Evolutionary conservation across 495 filamentous ascomycete species (phyloP).

Genomic region (Aspergillus homomorphus): DNA sequence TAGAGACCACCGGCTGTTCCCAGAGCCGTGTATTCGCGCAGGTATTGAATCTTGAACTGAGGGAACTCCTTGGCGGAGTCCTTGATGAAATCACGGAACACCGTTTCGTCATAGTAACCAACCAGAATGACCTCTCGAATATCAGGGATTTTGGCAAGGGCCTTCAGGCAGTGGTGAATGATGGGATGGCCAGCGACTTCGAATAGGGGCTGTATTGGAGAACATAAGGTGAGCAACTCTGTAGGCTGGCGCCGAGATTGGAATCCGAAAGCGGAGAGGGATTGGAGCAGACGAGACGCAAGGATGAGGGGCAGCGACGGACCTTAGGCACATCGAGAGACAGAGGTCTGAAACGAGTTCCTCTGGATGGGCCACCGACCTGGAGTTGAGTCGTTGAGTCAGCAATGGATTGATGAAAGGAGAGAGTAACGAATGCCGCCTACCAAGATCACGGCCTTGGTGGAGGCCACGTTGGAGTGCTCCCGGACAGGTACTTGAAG

Average conservation of each 20-base stretch:
- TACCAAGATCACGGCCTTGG: slow-evolving; percentile 72
- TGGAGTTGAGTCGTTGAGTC: slow-evolving; percentile 32
- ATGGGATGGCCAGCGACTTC: slow-evolving; percentile 98
- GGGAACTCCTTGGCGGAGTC: slow-evolving; percentile 80
- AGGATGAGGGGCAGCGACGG: slow-evolving; percentile 18
- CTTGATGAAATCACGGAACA: slow-evolving; percentile 98
- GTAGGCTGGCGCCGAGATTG: slow-evolving; percentile 19
- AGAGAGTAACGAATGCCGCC: slow-evolving; percentile 13
- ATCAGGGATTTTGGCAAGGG: slow-evolving; percentile 83
- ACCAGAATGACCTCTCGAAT: slow-evolving; percentile 97
- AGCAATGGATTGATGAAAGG: slow-evolving; percentile 1
- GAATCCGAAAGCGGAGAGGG: neutral
- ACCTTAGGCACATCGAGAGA: slow-evolving; percentile 98
- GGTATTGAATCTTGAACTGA: slow-evolving; percentile 86
- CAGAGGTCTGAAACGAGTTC: slow-evolving; percentile 92
- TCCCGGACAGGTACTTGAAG: slow-evolving; percentile 49
- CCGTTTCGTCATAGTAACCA: slow-evolving; percentile 96
- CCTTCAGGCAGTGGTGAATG: slow-evolving; percentile 93
- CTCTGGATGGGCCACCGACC: slow-evolving; percentile 92
- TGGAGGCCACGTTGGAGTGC: slow-evolving; percentile 49
- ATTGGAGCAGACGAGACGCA: neutral
- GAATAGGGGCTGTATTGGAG: slow-evolving; percentile 76
- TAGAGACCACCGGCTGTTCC: slow-evolving; percentile 96
- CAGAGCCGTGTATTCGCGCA: slow-evolving; percentile 95
- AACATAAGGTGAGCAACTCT: slow-evolving; percentile 8